These are phyloP conservation scores for Thalassia testudinum DNA, from an alignment of 116 monocot species.

Conservation along the genomic window DNA sequence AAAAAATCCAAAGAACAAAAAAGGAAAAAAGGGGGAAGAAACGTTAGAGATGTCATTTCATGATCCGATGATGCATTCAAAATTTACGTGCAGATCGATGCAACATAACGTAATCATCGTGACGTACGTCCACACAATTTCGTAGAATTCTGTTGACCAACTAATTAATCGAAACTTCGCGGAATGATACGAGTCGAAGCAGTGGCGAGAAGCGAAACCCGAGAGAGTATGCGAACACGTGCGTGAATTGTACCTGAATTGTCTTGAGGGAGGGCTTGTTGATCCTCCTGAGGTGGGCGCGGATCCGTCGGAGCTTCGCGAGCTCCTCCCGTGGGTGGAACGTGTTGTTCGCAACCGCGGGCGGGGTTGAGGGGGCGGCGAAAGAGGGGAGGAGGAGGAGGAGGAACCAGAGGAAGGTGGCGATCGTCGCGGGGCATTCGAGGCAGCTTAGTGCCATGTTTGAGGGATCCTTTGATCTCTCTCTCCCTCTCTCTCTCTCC, in stretches of 20 bases:
- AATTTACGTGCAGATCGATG: neutral
- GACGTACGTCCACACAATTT: neutral
- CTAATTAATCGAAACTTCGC: neutral
- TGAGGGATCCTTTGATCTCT: constrained; percentile 20
- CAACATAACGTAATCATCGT: too few species aligned
- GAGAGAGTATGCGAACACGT: constrained; percentile 3
- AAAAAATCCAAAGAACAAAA: neutral
- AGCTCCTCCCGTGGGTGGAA: constrained; percentile 20
- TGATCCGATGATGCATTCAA: neutral
- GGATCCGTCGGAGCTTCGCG: constrained; percentile 24
- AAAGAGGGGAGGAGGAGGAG: constrained; percentile 17
- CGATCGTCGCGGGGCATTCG: constrained; percentile 15
- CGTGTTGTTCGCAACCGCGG: constrained; percentile 14
- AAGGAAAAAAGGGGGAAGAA: neutral
- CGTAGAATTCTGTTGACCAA: too few species aligned
- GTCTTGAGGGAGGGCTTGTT: constrained; percentile 71
- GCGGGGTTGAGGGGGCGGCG: neutral
- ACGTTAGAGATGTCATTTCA: too few species aligned
- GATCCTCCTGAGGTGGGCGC: constrained; percentile 44
- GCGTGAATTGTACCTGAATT: constrained; percentile 34
- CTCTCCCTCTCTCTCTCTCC: constrained; percentile 1
- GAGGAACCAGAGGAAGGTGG: constrained; percentile 31
- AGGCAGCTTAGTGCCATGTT: constrained; percentile 37
- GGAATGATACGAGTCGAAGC: neutral
- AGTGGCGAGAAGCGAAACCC: neutral